Conservation (phyloP, 164 flowering plant genomes). For the Stephania cephalantha region DNA sequence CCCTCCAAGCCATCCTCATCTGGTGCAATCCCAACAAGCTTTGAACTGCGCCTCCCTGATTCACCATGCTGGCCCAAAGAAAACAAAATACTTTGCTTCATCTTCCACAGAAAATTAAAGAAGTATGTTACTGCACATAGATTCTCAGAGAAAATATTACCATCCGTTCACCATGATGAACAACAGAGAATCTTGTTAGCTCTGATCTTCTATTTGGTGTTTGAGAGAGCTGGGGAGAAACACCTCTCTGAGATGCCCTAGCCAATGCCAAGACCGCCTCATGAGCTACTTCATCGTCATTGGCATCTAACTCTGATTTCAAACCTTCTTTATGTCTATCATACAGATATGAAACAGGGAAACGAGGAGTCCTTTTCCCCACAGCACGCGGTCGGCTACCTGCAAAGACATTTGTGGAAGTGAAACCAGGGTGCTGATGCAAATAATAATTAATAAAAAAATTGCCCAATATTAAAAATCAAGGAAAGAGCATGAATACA, state of each 20-base stretch:
- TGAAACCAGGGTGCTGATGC: background rate
- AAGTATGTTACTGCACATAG: background rate
- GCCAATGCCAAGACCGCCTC: constrained; percentile 69
- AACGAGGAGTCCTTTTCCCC: constrained; percentile 93
- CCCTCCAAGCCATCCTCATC: constrained; percentile 52
- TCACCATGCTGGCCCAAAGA: constrained; percentile 25
- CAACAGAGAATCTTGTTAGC: constrained; percentile 38
- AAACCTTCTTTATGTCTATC: constrained; percentile 39
- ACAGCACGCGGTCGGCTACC: constrained; percentile 77
- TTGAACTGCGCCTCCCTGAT: constrained; percentile 25
- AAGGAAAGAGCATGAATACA: no score
- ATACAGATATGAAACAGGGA: constrained; percentile 57
- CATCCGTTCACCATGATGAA: constrained; percentile 36
- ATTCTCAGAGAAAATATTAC: constrained; percentile 19
- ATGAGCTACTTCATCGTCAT: constrained; percentile 67
- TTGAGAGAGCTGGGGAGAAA: constrained; percentile 64
- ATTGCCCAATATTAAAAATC: no score
- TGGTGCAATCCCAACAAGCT: constrained; percentile 25
- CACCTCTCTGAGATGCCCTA: constrained; percentile 70
- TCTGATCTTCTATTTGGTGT: constrained; percentile 41
- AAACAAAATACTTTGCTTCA: constrained; percentile 1
- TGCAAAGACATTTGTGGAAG: constrained; percentile 17
- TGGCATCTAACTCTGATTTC: constrained; percentile 35
- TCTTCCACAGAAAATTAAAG: background rate
- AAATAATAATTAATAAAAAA: no score